Evolutionary conservation across 176 grass and related monocot species (phyloP).

Genomic region (Phyllostachys edulis): DNA sequence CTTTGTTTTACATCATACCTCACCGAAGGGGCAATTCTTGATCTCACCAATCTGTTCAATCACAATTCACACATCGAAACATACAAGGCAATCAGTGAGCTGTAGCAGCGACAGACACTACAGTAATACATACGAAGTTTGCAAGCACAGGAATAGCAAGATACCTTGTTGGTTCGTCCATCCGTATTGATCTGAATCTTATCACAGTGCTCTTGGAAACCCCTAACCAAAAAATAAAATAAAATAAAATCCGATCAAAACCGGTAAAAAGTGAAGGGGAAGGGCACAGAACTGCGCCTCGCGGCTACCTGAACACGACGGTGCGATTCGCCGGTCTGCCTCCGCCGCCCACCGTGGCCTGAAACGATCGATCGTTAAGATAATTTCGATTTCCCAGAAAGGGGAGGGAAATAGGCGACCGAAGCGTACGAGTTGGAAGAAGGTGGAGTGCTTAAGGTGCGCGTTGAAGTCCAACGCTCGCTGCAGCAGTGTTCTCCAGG

Average conservation of each 20-base stretch:
- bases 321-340: constrained; percentile 82
- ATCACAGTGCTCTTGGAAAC: constrained; percentile 72
- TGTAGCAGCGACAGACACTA: background rate
- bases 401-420: background rate
- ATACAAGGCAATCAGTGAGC: background rate
- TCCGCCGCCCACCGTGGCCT: constrained; percentile 61
- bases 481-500: constrained; percentile 76
- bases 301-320: constrained; percentile 71
- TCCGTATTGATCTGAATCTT: constrained; percentile 91
- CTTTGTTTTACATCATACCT: constrained; percentile 42
- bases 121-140: background rate
- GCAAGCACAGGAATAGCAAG: background rate
- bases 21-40: constrained; percentile 60
- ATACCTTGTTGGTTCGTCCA: constrained; percentile 66
- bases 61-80: constrained; percentile 11
- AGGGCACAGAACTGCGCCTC: background rate
- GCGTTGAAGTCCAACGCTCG: constrained; percentile 70
- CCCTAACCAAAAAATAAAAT: constrained; percentile 42
- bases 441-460: constrained; percentile 77
- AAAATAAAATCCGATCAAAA: constrained; percentile 21
- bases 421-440: constrained; percentile 78
- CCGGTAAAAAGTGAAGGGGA: background rate
- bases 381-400: constrained; percentile 12
- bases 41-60: constrained; percentile 63
- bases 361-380: background rate